These are phyloP conservation scores for Candida schatavii DNA, from an alignment of 805 yeast species.

Conservation along the genomic window DNA sequence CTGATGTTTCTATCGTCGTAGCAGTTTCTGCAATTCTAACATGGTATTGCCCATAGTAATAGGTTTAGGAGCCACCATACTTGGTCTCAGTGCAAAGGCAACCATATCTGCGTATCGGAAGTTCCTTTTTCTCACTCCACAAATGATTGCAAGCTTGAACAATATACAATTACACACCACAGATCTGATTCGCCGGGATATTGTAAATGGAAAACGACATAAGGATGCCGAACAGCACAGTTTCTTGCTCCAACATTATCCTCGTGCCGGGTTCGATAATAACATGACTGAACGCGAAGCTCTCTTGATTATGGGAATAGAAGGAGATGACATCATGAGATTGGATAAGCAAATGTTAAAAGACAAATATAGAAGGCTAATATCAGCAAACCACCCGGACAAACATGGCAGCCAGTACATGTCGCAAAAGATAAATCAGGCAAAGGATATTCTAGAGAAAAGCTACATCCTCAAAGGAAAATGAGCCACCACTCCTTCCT, in stretches of 20 bases:
- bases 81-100: slow-evolving; percentile 44
- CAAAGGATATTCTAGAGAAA: slow-evolving; percentile 38
- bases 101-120: slow-evolving; percentile 28
- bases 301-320: slow-evolving; percentile 37
- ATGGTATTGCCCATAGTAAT: slow-evolving; percentile 49
- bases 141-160: slow-evolving; percentile 35
- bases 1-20: too few species aligned
- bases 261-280: slow-evolving; percentile 30
- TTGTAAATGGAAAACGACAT: slow-evolving; percentile 9
- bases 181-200: slow-evolving; percentile 10
- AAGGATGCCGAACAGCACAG: slow-evolving; percentile 12
- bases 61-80: slow-evolving; percentile 53
- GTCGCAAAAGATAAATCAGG: slow-evolving; percentile 42
- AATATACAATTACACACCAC: slow-evolving; percentile 19
- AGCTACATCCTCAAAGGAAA: slow-evolving; percentile 32
- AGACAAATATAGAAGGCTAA: slow-evolving; percentile 35
- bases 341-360: slow-evolving; percentile 34
- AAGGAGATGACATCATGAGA: slow-evolving; percentile 36
- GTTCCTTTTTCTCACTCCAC: slow-evolving; percentile 29
- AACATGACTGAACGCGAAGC: slow-evolving; percentile 47
- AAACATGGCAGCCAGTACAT: slow-evolving; percentile 38
- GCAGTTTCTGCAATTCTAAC: too few species aligned
- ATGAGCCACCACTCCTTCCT: neutral
- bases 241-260: slow-evolving; percentile 22
- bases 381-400: slow-evolving; percentile 44